Base-by-base conservation (phyloP, 306 rosid genomes). In the Vigna trinervia region DNA sequence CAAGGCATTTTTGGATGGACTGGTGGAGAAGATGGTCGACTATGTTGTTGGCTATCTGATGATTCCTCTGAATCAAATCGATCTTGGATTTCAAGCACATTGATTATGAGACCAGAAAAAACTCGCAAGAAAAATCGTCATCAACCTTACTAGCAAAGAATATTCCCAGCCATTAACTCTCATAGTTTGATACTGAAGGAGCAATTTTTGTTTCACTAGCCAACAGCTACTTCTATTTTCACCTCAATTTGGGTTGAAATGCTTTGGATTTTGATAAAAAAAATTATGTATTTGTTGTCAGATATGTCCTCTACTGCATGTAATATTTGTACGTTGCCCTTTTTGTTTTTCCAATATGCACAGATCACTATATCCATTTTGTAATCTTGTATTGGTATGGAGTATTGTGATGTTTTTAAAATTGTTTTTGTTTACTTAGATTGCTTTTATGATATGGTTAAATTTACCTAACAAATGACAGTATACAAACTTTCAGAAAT, bases 11-110 rank as follows among this genome's bases (percentile, higher is more conserved):
- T 95, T 77, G 98, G 99, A 70, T 95, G 99, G 99, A 87, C 92
- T 0, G 99, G 99, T 15, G 97, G 97, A 38, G 97, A 95, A 91
- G 97, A 95, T 84, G 99, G 99, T 51, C 85, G 96, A 9, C 75
- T 95, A 57, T 90, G 97, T 84, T 95, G 97, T 74, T 95, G 99
- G 97, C 74, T 80, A 14, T 89, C 97, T 2, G 97, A 92, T 57
- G 86, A 80, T 39, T 83, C 91, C 30, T 67, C 87, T 0, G 83
- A 80, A 71, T 48, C 75, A 47, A 84, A 87, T 57, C 88, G 74
- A 28, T 92, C 97, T 4, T 90, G 97, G 97, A 89, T 87, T 80
- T 92, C 99, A 22, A 89, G 89, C 77, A 32, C 88, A 34, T 73
- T 90, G 73, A 86, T 88, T 63, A 69, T 81, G 43, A 91, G 64